phyloP scores from a whole-genome alignment of 192 early-diverging fungal species.

The Umbelopsis isabellina region DNA sequence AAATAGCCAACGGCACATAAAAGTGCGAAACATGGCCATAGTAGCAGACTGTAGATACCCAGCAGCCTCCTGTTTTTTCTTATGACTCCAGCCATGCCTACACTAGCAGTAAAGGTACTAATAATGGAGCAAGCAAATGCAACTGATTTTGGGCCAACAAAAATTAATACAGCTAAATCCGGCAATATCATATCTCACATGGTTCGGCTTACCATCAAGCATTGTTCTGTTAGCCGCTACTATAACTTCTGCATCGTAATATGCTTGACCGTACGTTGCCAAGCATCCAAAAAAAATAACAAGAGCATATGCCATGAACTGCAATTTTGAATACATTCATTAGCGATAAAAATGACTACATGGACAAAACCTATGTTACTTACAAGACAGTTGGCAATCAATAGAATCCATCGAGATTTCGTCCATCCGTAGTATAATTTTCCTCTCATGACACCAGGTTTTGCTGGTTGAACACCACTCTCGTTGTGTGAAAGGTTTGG shows the following conservation, averaged over 20 bases:
- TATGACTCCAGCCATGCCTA: conserved; percentile 40
- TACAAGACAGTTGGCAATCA: conserved; percentile 10
- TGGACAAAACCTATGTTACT: background rate
- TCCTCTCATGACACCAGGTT: background rate
- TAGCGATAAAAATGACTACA: background rate
- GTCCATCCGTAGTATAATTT: conserved; percentile 24
- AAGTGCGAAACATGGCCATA: conserved; percentile 45
- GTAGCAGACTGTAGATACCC: conserved; percentile 25
- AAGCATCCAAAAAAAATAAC: background rate
- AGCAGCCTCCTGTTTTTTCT: conserved; percentile 37
- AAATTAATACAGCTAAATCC: background rate
- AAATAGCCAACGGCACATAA: conserved; percentile 43
- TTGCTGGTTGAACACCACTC: background rate
- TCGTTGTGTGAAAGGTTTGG: background rate
- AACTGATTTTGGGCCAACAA: conserved; percentile 28
- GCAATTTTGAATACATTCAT: background rate
- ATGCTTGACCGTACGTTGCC: conserved; percentile 13
- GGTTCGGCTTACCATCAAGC: conserved; percentile 20
- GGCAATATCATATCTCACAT: background rate
- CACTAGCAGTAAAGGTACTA: conserved; percentile 23
- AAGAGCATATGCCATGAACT: conserved; percentile 6
- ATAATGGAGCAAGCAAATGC: conserved; percentile 25
- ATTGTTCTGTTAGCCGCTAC: conserved; percentile 12
- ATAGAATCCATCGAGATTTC: conserved; percentile 18
- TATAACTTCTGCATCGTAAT: conserved; percentile 5